Percentiles rank a stretch among this genome's conserved stretches.
These are phyloP conservation scores for Fusarium napiforme DNA, from an alignment of 2,329 filamentous ascomycete genomes.

Conservation along the genomic window DNA sequence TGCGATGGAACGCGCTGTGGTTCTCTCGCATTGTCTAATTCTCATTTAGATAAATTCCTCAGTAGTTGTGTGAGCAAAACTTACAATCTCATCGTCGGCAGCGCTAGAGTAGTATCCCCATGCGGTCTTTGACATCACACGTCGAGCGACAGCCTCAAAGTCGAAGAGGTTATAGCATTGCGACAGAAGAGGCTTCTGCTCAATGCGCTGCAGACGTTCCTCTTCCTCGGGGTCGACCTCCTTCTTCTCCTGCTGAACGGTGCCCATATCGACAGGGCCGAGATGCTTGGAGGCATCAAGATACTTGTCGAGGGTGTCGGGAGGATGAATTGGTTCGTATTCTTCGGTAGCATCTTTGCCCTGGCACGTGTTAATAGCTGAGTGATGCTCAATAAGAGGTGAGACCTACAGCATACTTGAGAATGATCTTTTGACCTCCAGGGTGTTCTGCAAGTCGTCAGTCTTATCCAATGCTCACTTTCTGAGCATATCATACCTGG, in stretches of 20 bases:
- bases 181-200: slow-evolving; percentile 80
- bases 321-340: slow-evolving; percentile 88
- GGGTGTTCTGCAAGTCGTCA: slow-evolving; percentile 74
- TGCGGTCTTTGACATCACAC: slow-evolving; percentile 93
- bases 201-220: slow-evolving; percentile 78
- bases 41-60: slow-evolving; percentile 14
- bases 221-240: slow-evolving; percentile 70
- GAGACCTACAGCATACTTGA: slow-evolving; percentile 81
- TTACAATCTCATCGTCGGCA: slow-evolving; percentile 64
- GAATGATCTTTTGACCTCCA: slow-evolving; percentile 89
- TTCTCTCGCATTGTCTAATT: slow-evolving; percentile 90
- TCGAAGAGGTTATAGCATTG: slow-evolving; percentile 96
- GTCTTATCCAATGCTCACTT: neutral
- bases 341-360: slow-evolving; percentile 94
- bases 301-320: slow-evolving; percentile 87
- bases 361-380: slow-evolving; percentile 46
- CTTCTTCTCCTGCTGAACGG: slow-evolving; percentile 77
- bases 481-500: slow-evolving; percentile 63
- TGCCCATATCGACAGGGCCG: slow-evolving; percentile 88
- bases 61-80: slow-evolving; percentile 1
- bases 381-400: neutral
- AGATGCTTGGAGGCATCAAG: slow-evolving; percentile 87
- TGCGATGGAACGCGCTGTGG: slow-evolving; percentile 94
- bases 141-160: slow-evolving; percentile 91
- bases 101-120: slow-evolving; percentile 99